Evolutionary conservation across 441 rosid species (phyloP).

Genomic region (Biscutella laevigata): DNA sequence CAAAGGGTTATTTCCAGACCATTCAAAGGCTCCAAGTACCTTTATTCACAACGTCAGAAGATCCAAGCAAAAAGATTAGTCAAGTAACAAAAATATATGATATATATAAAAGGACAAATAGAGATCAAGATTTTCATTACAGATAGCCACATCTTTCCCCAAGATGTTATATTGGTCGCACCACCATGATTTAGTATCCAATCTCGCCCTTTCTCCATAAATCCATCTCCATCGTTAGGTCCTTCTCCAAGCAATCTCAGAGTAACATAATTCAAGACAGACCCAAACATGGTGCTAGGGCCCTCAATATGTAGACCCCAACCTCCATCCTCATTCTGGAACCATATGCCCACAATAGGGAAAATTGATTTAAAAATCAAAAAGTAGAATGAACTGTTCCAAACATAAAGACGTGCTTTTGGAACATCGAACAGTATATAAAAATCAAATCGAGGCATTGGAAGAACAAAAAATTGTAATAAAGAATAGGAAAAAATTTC

Average conservation of each 20-base stretch:
- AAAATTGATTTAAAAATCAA: neutral
- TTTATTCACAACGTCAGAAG: slow-evolving; percentile 23
- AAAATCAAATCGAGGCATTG: neutral
- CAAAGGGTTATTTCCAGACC: slow-evolving; percentile 88
- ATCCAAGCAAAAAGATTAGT: slow-evolving; percentile 14
- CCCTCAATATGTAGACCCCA: slow-evolving; percentile 97
- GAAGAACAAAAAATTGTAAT: neutral
- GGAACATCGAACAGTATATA: neutral
- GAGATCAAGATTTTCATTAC: slow-evolving; percentile 34
- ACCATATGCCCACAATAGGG: slow-evolving; percentile 8
- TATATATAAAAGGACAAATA: neutral
- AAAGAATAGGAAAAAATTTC: slow-evolving; percentile 14
- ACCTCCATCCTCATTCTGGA: slow-evolving; percentile 88
- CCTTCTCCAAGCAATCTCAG: slow-evolving; percentile 82
- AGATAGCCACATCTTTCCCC: slow-evolving; percentile 97
- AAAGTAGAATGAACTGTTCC: neutral
- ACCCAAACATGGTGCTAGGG: slow-evolving; percentile 78
- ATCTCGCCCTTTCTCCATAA: slow-evolving; percentile 56
- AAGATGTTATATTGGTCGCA: slow-evolving; percentile 68
- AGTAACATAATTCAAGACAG: slow-evolving; percentile 62
- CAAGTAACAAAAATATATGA: neutral
- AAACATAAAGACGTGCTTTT: neutral
- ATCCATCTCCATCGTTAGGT: slow-evolving; percentile 58
- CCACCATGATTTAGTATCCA: slow-evolving; percentile 86
- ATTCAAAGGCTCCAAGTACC: slow-evolving; percentile 87